Conservation (phyloP, 768 basidiomycete genomes). For the Sistotremastrum suecicum region DNA sequence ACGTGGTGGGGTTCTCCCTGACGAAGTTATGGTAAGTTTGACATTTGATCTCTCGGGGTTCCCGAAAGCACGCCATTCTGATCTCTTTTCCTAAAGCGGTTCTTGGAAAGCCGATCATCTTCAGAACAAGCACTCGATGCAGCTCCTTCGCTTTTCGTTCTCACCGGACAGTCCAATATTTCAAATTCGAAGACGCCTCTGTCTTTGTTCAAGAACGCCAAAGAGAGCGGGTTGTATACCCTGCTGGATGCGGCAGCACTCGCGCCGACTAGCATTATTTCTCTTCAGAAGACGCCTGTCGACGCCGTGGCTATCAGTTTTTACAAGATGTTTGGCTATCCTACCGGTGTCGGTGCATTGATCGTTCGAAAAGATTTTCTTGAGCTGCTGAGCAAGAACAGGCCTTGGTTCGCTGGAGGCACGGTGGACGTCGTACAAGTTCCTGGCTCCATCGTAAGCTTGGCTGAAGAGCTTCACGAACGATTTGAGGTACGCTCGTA, state of each 20-base stretch:
- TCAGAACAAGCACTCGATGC: slow-evolving; percentile 31
- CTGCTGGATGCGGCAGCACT: slow-evolving; percentile 76
- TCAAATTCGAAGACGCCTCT: slow-evolving; percentile 61
- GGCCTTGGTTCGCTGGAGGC: slow-evolving; percentile 80
- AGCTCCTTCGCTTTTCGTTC: slow-evolving; percentile 50
- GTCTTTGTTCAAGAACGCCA: slow-evolving; percentile 48
- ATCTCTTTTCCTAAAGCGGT: neutral
- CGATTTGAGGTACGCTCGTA: slow-evolving; percentile 55
- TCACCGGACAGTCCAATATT: slow-evolving; percentile 75
- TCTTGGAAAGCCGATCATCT: slow-evolving; percentile 37
- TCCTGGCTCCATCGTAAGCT: slow-evolving; percentile 55
- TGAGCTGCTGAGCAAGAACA: slow-evolving; percentile 26
- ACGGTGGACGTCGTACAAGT: slow-evolving; percentile 76
- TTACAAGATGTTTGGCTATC: slow-evolving; percentile 86
- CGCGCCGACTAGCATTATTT: slow-evolving; percentile 56
- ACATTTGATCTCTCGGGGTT: neutral
- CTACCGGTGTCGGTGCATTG: slow-evolving; percentile 72
- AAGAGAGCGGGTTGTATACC: slow-evolving; percentile 55
- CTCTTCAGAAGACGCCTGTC: slow-evolving; percentile 48
- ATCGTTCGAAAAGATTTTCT: slow-evolving; percentile 61
- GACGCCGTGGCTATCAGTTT: slow-evolving; percentile 78
- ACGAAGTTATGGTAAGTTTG: slow-evolving; percentile 41
- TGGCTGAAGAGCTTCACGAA: slow-evolving; percentile 44
- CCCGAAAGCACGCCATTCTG: neutral
- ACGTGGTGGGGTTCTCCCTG: slow-evolving; percentile 48